phyloP scores from a whole-genome alignment of 1,284 basidiomycete species.

The Trametes versicolor region DNA sequence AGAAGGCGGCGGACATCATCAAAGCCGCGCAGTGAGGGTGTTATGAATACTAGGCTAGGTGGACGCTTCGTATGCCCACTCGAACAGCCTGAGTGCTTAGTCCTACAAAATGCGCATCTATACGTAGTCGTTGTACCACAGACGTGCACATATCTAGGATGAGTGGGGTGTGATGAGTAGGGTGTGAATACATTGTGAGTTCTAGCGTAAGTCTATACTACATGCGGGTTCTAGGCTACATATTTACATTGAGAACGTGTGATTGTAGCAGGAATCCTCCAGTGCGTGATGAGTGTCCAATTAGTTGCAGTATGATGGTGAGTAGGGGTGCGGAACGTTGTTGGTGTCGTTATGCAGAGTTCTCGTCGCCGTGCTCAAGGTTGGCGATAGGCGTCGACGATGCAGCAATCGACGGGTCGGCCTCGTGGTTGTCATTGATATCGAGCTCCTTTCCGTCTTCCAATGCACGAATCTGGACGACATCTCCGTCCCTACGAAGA shows the following conservation, averaged over 20 bases:
- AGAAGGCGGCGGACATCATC: conserved; percentile 25
- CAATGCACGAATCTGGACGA: conserved; percentile 61
- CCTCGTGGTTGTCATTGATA: conserved; percentile 66
- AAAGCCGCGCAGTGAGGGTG: conserved; percentile 7
- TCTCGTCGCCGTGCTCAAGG: conserved; percentile 8
- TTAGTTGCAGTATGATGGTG: not conserved
- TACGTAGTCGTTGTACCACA: too few species aligned
- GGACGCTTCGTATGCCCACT: too few species aligned
- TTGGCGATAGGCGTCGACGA: conserved; percentile 21
- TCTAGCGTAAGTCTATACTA: not conserved
- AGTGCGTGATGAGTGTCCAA: not conserved
- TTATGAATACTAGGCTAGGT: not conserved
- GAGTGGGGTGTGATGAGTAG: not conserved
- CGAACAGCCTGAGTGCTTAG: too few species aligned
- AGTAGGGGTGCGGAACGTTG: not conserved
- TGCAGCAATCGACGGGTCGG: conserved; percentile 48
- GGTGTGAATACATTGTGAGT: conserved; percentile 13
- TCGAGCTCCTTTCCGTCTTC: conserved; percentile 56
- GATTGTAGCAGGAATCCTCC: not conserved
- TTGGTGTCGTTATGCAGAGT: not conserved
- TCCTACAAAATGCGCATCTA: too few species aligned
- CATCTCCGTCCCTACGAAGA: conserved; percentile 65
- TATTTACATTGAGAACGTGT: not conserved
- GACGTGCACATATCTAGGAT: too few species aligned
- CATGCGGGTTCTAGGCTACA: conserved; percentile 5